phyloP scores from a whole-genome alignment of 2,329 filamentous ascomycete species.

The Ilyonectria mors-panacis region DNA sequence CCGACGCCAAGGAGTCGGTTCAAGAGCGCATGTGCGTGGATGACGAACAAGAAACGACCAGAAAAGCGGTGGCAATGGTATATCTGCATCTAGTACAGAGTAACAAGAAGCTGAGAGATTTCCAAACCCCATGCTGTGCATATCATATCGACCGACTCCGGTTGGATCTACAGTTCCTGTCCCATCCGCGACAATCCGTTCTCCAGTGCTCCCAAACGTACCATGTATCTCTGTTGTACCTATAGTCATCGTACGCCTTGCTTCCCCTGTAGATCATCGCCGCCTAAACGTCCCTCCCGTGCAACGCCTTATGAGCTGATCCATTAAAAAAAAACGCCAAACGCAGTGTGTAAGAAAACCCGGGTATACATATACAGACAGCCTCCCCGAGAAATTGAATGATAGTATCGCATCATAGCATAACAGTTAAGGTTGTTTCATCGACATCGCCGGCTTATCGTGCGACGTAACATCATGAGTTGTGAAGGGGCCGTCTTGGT shows the following conservation, averaged over 20 bases:
- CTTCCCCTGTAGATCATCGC: constrained; percentile 15
- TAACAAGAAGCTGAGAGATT: constrained; percentile 30
- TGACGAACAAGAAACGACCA: background rate
- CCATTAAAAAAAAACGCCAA: constrained; percentile 25
- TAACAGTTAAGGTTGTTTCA: constrained; percentile 7
- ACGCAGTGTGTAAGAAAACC: constrained; percentile 10
- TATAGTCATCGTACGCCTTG: constrained; percentile 21
- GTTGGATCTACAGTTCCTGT: constrained; percentile 8
- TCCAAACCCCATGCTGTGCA: constrained; percentile 11
- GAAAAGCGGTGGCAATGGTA: constrained; percentile 26
- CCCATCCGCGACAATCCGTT: background rate
- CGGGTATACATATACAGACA: constrained; percentile 9
- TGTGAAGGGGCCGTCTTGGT: constrained; percentile 1
- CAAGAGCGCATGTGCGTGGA: background rate
- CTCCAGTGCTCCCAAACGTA: constrained; percentile 5
- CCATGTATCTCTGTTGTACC: constrained; percentile 5
- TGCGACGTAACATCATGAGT: background rate
- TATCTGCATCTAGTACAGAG: constrained; percentile 25
- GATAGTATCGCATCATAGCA: constrained; percentile 9
- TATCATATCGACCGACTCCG: background rate
- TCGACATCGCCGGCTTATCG: constrained; percentile 11
- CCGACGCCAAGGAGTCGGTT: background rate
- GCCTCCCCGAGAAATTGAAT: background rate
- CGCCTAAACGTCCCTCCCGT: constrained; percentile 6
- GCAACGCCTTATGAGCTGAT: constrained; percentile 27